A percentile compares a stretch with the other conserved stretches of the same genome.
Evolutionary conservation across 108 stramenopile species (phyloP).

Genomic region (Fistulifera solaris): DNA sequence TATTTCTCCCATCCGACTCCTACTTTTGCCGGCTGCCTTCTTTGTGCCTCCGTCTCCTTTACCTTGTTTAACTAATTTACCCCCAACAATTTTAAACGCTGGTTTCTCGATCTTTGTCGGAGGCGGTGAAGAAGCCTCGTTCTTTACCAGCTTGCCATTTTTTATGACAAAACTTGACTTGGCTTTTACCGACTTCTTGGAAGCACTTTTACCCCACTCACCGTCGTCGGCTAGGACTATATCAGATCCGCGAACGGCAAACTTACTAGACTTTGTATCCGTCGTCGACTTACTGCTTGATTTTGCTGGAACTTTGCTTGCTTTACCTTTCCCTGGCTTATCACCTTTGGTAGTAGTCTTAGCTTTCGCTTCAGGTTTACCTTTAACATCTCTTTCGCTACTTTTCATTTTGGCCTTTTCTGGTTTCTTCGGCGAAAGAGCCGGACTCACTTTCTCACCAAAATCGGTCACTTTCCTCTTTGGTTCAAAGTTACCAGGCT

Average conservation of each 20-base stretch:
- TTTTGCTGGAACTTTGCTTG: not conserved
- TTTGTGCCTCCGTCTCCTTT: not conserved
- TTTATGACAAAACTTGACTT: constrained; percentile 2
- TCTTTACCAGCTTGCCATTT: constrained; percentile 5
- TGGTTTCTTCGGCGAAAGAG: too few species aligned
- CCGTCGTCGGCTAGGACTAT: not conserved
- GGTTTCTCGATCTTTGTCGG: not conserved
- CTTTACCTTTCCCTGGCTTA: not conserved
- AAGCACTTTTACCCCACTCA: not conserved
- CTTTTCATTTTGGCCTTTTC: too few species aligned
- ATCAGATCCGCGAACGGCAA: not conserved
- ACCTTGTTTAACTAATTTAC: not conserved
- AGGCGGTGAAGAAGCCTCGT: not conserved
- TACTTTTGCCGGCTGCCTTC: not conserved
- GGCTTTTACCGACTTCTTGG: not conserved
- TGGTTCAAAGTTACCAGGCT: too few species aligned
- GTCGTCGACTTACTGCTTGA: not conserved
- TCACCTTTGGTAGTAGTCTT: not conserved
- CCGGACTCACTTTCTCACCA: too few species aligned
- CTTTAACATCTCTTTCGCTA: too few species aligned
- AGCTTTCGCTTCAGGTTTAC: not conserved
- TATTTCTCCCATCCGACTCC: not conserved
- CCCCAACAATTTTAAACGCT: not conserved
- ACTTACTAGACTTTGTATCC: not conserved
- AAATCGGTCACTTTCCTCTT: too few species aligned